Base-by-base conservation (phyloP, 805 yeast species). In the Schwanniomyces pseudopolymorphus region DNA sequence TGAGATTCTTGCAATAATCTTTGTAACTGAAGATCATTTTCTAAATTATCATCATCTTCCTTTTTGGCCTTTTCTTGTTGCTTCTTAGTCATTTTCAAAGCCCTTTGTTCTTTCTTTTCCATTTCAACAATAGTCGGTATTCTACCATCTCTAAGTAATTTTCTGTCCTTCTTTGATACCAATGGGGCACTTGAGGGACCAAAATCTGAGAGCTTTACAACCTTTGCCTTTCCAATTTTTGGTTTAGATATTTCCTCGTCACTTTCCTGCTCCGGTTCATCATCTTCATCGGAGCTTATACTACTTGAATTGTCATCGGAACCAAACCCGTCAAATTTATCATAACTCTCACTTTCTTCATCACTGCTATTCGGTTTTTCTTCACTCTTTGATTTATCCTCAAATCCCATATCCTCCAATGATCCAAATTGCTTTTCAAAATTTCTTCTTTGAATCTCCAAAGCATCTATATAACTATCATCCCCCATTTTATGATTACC, bases 21-120 rank as follows among this genome's bases (percentile, higher is more conserved):
- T 59, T 87, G 91, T 40, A 87, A 67, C 54, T 83, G 87, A n/a
- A 85, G 57, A 61, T 86, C 94, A 53, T 85, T 84, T 49, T 83
- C 78, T 50, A 85, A 55, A 55, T 86, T 80, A 22, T 84, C 77
- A 7, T 57, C 61, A 43, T 72, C 77, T 46, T 73, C 78, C 50
- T 67, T 59, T 25, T 66, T 65, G 6, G 67, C 61, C 51, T 67
- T 55, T 35, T 63, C 60, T 50, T 63, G 61, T 49, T 69, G 74
- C 50, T 61, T 66, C 44, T 66, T 67, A 16, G 66, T 70, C 60
- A 54, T 50, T 45, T 67, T 65, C 21, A 42, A 44, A 0, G 57
- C 47, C 33, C 47, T 52, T 33, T 56, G 49, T 44, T 65, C 61
- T 41, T 63, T 66, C 33, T 53, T 50, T 39, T 59, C 63, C 8